Conservation (phyloP, 345 rosid genomes). For the Salix viminalis region DNA sequence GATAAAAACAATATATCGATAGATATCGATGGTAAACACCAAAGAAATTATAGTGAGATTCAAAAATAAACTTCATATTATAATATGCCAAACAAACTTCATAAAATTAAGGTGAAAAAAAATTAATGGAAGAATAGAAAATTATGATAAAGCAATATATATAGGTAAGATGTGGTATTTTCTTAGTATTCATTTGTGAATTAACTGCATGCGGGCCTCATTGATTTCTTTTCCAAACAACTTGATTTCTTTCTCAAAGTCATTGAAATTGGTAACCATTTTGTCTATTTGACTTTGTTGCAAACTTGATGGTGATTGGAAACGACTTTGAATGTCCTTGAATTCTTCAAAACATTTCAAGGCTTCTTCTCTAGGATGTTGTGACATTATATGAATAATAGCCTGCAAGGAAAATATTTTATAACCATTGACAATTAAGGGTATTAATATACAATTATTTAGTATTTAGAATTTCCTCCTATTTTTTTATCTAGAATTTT, state of each 20-base stretch:
- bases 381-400: slow-evolving; percentile 28
- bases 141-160: not conserved
- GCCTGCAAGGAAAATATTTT: slow-evolving; percentile 23
- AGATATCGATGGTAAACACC: no score
- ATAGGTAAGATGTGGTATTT: not conserved
- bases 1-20: no score
- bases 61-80: no score
- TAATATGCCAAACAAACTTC: not conserved
- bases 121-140: not conserved
- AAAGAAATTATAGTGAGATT: no score
- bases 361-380: slow-evolving; percentile 5
- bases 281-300: slow-evolving; percentile 21
- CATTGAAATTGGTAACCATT: slow-evolving; percentile 16
- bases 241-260: slow-evolving; percentile 39
- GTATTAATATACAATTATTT: not conserved
- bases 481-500: no score
- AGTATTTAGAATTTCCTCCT: no score
- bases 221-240: slow-evolving; percentile 31
- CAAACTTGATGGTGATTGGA: slow-evolving; percentile 27
- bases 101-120: no score
- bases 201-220: slow-evolving; percentile 1
- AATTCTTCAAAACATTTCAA: slow-evolving; percentile 30
- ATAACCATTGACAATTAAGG: not conserved
- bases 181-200: not conserved
- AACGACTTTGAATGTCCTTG: slow-evolving; percentile 18